These are phyloP conservation scores for Citrus glauca DNA, from an alignment of 345 rosid genomes.

Conservation along the genomic window DNA sequence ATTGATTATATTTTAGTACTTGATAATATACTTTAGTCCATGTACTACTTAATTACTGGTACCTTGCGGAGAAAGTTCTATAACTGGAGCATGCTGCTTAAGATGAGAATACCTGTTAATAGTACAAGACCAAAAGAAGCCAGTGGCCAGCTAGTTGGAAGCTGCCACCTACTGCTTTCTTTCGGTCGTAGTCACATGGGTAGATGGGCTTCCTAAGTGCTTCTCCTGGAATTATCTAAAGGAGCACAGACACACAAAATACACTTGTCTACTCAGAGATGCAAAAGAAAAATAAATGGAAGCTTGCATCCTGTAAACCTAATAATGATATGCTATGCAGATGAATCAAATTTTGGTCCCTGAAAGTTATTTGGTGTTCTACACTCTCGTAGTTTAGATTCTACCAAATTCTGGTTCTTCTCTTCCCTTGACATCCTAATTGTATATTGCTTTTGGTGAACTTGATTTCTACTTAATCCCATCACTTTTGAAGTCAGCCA, in stretches of 20 bases:
- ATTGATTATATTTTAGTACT: not conserved
- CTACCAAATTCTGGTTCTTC: not conserved
- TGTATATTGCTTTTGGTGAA: not conserved
- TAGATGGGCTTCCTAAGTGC: not conserved
- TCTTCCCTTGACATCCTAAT: not conserved
- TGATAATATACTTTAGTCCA: not conserved
- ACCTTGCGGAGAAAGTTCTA: not conserved
- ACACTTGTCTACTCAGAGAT: not conserved
- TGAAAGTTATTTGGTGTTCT: not conserved
- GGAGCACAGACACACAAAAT: not conserved
- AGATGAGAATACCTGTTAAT: not conserved
- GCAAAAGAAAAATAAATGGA: not conserved
- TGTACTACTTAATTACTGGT: not conserved
- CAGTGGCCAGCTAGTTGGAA: not conserved
- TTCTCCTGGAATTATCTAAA: not conserved
- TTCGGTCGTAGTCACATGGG: not conserved
- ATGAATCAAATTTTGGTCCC: not conserved
- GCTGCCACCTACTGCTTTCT: not conserved
- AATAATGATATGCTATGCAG: not conserved
- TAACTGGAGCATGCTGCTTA: not conserved
- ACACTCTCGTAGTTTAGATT: not conserved
- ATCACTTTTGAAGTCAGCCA: not conserved
- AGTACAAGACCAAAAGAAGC: not conserved
- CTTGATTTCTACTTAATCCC: not conserved
- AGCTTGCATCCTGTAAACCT: not conserved